Evolutionary conservation across 2,329 filamentous ascomycete species (phyloP).

Genomic region (Alternaria solani): DNA sequence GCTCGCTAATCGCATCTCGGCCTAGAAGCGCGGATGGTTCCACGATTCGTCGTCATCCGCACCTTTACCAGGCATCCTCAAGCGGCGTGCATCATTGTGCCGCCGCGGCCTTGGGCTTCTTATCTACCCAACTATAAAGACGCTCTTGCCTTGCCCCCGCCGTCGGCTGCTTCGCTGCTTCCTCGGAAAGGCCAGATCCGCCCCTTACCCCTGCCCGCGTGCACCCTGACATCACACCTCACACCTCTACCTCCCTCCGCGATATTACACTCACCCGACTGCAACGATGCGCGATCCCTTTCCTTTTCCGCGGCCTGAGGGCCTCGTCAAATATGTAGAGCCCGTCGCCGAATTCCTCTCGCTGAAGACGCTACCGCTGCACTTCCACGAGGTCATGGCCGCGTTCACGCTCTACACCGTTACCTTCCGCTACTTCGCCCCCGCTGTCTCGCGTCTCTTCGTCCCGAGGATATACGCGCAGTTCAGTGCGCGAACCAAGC

Average conservation of each 20-base stretch:
- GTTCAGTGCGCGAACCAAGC: conserved; percentile 68
- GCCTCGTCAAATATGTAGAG: conserved; percentile 63
- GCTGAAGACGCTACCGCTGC: conserved; percentile 73
- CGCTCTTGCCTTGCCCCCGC: conserved; percentile 5
- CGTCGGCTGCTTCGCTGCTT: conserved; percentile 11
- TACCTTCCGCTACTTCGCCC: conserved; percentile 72
- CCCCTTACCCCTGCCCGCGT: conserved; percentile 13
- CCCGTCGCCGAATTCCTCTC: conserved; percentile 69
- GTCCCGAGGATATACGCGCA: conserved; percentile 70
- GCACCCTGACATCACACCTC: conserved; percentile 17
- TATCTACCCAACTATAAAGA: conserved; percentile 22
- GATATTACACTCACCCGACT: conserved; percentile 5
- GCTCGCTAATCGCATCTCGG: conserved; percentile 31
- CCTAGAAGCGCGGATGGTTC: conserved; percentile 16
- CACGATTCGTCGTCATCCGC: conserved; percentile 17
- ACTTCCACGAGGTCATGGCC: conserved; percentile 78
- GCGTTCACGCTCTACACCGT: conserved; percentile 73
- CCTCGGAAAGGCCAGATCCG: background rate
- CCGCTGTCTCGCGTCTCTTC: conserved; percentile 68
- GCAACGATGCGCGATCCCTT: conserved; percentile 76
- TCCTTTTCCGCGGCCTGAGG: conserved; percentile 66
- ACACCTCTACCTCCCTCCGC: conserved; percentile 8
- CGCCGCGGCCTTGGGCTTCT: conserved; percentile 5
- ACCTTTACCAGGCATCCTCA: conserved; percentile 22
- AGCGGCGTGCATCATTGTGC: conserved; percentile 20